phyloP scores from a whole-genome alignment of 331 rosid genomes.

The Prunus yedoensis region DNA sequence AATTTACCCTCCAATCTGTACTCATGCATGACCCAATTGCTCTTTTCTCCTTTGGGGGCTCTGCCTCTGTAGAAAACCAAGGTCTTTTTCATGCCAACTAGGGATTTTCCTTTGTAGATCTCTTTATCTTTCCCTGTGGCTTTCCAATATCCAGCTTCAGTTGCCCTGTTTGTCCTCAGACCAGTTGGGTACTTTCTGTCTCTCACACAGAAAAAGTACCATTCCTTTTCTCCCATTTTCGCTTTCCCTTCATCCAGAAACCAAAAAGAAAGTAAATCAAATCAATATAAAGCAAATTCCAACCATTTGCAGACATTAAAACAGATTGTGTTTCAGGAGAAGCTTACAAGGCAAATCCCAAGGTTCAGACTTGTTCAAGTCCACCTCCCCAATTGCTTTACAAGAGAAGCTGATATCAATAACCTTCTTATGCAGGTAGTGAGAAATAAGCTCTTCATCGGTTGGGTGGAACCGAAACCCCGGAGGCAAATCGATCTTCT shows the following conservation, averaged over 20 bases:
- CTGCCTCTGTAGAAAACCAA: conserved; percentile 83
- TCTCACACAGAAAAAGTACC: conserved; percentile 88
- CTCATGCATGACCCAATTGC: conserved; percentile 92
- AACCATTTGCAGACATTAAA: neutral
- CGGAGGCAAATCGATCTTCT: conserved; percentile 65
- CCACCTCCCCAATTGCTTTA: conserved; percentile 77
- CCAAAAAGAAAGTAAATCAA: neutral
- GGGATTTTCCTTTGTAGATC: conserved; percentile 65
- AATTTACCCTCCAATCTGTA: conserved; percentile 79
- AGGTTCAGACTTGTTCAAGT: conserved; percentile 90
- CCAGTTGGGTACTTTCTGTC: conserved; percentile 94
- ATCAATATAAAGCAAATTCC: neutral
- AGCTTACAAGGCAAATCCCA: conserved; percentile 86
- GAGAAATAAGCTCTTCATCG: conserved; percentile 85
- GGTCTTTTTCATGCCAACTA: conserved; percentile 94
- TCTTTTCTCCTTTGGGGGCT: conserved; percentile 91
- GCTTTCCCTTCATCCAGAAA: conserved; percentile 59
- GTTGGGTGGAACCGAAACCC: conserved; percentile 91
- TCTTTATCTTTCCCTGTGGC: conserved; percentile 91
- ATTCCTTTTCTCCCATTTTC: conserved; percentile 86
- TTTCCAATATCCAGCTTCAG: conserved; percentile 89
- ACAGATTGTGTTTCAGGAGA: neutral
- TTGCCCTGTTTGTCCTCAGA: conserved; percentile 81
- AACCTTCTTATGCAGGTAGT: conserved; percentile 66
- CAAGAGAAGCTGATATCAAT: conserved; percentile 49